Conservation (phyloP, 2,329 filamentous ascomycete species). For the Monosporascus ibericus region DNA sequence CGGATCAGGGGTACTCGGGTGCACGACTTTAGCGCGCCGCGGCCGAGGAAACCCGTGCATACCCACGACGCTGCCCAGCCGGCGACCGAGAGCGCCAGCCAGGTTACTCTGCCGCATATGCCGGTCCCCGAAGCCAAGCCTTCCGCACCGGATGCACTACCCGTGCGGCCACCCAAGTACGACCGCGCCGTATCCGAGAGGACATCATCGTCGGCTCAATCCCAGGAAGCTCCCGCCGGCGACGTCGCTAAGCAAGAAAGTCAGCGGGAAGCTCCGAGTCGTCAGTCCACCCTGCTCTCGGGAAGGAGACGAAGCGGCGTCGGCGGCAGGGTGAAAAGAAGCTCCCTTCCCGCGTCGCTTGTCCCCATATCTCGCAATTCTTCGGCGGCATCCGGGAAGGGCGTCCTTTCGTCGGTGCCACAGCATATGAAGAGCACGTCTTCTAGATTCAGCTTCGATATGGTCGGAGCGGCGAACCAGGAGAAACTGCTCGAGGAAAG, state of each 20-base stretch:
- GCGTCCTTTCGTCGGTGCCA: conserved; percentile 45
- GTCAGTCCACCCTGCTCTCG: conserved; percentile 4
- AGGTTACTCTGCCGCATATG: conserved; percentile 10
- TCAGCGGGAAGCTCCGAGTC: conserved; percentile 10
- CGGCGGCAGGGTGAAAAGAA: conserved; percentile 15
- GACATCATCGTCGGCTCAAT: conserved; percentile 27
- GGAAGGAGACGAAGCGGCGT: conserved; percentile 5
- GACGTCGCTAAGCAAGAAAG: conserved; percentile 12
- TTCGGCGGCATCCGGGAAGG: conserved; percentile 42
- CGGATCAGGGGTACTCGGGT: conserved; percentile 58
- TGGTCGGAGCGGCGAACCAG: conserved; percentile 62
- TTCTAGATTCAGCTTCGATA: conserved; percentile 77
- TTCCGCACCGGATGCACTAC: conserved; percentile 21
- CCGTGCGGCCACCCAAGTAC: conserved; percentile 33
- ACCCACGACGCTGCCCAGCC: conserved; percentile 18
- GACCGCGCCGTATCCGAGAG: conserved; percentile 20
- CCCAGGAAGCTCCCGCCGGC: conserved; percentile 25
- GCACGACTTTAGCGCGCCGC: conserved; percentile 60
- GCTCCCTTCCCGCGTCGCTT: conserved; percentile 26
- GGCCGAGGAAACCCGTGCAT: conserved; percentile 37
- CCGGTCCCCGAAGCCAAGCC: conserved; percentile 12
- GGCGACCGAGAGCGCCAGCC: conserved; percentile 12
- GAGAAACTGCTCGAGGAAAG: conserved; percentile 68
- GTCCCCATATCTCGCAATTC: conserved; percentile 44
- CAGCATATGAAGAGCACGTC: conserved; percentile 70